phyloP scores from a whole-genome alignment of 2,329 filamentous ascomycete genomes.

The Rugonectria rugulosa region DNA sequence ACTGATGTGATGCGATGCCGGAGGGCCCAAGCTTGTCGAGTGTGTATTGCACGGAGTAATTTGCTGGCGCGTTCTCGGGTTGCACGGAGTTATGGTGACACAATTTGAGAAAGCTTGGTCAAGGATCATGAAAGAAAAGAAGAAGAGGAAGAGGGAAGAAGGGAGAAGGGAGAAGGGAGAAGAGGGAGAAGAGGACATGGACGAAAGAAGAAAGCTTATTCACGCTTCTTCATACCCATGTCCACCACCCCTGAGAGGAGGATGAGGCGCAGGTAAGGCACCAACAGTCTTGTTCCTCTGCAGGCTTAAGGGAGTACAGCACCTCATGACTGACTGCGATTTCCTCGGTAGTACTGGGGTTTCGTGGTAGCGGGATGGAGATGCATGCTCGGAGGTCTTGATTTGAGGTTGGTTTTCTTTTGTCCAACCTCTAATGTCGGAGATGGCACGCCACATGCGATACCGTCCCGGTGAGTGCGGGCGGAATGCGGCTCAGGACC shows the following conservation, averaged over 20 bases:
- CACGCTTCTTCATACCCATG: slow-evolving; percentile 1
- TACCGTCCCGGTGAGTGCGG: not conserved
- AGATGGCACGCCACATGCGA: slow-evolving; percentile 13
- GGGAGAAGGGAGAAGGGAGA: slow-evolving; percentile 18
- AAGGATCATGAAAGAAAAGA: not conserved
- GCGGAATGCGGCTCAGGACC: slow-evolving; percentile 7
- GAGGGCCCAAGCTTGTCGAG: not conserved
- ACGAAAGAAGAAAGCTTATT: slow-evolving; percentile 9
- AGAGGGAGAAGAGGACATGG: not conserved
- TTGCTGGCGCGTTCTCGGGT: slow-evolving; percentile 9
- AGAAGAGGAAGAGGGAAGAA: not conserved
- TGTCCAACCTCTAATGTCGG: slow-evolving; percentile 13
- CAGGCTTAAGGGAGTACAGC: too few relatives aligned
- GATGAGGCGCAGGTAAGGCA: not conserved
- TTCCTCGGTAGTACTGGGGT: too few relatives aligned
- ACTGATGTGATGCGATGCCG: not conserved
- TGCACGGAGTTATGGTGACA: slow-evolving; percentile 5
- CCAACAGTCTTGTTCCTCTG: not conserved
- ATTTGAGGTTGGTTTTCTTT: not conserved
- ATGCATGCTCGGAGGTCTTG: too few relatives aligned
- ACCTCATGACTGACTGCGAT: too few relatives aligned
- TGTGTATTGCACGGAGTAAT: not conserved
- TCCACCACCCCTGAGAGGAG: slow-evolving; percentile 5
- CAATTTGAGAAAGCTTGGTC: slow-evolving; percentile 7
- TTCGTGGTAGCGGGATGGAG: too few relatives aligned